Evolutionary conservation across 768 basidiomycete species (phyloP), one percentile per base, ranked within the genome.

Genomic region (Melanogaster broomeanus): DNA sequence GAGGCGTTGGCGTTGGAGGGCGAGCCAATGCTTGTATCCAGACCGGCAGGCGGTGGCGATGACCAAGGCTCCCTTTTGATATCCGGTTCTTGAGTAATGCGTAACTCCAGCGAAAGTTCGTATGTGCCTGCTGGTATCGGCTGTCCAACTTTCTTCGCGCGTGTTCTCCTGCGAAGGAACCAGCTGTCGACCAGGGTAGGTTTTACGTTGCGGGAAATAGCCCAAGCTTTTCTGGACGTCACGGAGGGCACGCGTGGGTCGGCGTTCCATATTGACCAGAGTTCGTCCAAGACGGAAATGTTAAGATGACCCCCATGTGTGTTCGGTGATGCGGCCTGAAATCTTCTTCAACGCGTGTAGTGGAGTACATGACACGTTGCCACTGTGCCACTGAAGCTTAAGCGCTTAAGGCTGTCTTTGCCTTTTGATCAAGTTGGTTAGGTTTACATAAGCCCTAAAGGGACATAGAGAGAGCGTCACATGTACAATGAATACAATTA

Each of bases 1-100:
- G 63, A 63, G 35, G 63, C 66, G 30, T 67, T 66, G 35, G 63
- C 66, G 30, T 67, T 66, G 9, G 66, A 67, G 8, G 44, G 52
- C 21, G 45, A n/a, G 54, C 57, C 19, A 16, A 48, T 2, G 25
- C 25, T 22, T 25, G 34, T 37, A 2, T 60, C 60, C 1, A n/a
- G 13, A 25, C 55, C 51, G 31, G 37, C 2, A 3, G 54, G 43
- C 13, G 42, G 37, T 1, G 46, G 18, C 7, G 58, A n/a, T n/a
- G n/a, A 60, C 2, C 13, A 10, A 6, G 18, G 50, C 18, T 52
- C 50, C 16, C 2, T 53, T 41, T 57, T 51, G 54, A 52, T 55
- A 22, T 48, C 49, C n/a, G 54, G 58, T 2, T 40, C 37, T 5
- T 24, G 10, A 12, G 6, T 19, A 11, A 42, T 42, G 25, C 24